phyloP scores from a whole-genome alignment of 75 land plant genomes.

The Pinus tabuliformis region DNA sequence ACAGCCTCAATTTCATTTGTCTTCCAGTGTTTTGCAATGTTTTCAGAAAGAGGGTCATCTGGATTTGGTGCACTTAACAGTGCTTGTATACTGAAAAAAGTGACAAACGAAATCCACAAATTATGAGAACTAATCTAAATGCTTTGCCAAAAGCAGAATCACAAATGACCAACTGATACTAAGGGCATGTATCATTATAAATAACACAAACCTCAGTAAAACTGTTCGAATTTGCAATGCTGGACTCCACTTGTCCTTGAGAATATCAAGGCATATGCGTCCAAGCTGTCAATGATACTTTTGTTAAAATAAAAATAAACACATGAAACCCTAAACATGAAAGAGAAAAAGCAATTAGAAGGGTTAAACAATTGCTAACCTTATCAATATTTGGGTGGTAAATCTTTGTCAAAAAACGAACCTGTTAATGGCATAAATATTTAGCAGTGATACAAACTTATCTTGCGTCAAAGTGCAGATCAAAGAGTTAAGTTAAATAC shows the following conservation, averaged over 20 bases:
- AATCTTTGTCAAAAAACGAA: conserved; percentile 91
- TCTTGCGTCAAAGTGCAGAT: neutral
- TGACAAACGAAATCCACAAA: neutral
- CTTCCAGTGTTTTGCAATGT: conserved; percentile 98
- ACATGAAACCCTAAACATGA: neutral
- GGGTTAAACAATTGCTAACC: conserved; percentile 25
- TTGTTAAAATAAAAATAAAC: neutral
- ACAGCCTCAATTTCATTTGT: conserved; percentile 91
- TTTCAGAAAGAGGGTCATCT: conserved; percentile 94
- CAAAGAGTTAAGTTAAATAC: neutral
- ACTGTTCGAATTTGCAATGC: conserved; percentile 96
- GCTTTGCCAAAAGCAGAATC: neutral
- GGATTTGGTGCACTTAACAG: conserved; percentile 96
- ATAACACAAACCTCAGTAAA: conserved; percentile 54
- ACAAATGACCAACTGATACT: neutral
- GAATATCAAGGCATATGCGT: conserved; percentile 93
- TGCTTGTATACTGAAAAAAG: conserved; percentile 77
- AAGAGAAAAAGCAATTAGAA: neutral
- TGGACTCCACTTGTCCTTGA: conserved; percentile 99
- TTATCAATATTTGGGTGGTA: conserved; percentile 98
- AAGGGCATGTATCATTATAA: neutral
- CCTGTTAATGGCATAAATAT: conserved; percentile 32
- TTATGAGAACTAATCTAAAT: neutral
- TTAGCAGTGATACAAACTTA: neutral
- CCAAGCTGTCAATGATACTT: conserved; percentile 60